Evolutionary conservation across 2,329 filamentous ascomycete species (phyloP).

Genomic region (Fonsecaea pedrosoi): DNA sequence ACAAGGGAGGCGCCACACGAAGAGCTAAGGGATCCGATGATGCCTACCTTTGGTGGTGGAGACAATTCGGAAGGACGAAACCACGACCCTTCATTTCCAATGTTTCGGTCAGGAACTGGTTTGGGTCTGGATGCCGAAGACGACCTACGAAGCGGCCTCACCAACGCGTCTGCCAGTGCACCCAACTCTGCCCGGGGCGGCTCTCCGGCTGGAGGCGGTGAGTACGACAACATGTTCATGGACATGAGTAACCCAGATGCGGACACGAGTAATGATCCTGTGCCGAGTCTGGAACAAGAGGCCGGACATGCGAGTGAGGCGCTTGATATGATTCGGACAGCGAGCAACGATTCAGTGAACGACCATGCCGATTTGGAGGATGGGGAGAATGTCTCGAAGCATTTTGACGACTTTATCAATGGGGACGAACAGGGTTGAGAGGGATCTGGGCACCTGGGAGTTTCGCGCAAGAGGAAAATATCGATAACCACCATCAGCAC

Average conservation of each 20-base stretch:
- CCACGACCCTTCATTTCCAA: slow-evolving; percentile 44
- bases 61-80: slow-evolving; percentile 34
- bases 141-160: slow-evolving; percentile 40
- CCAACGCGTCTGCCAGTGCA: slow-evolving; percentile 44
- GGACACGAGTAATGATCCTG: slow-evolving; percentile 36
- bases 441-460: slow-evolving; percentile 7
- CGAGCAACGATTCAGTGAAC: slow-evolving; percentile 38
- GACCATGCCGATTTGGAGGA: slow-evolving; percentile 41
- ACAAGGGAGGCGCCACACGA: slow-evolving; percentile 39
- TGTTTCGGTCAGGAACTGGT: slow-evolving; percentile 35
- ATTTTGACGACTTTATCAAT: slow-evolving; percentile 42
- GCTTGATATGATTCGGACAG: slow-evolving; percentile 45
- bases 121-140: slow-evolving; percentile 41
- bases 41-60: slow-evolving; percentile 32
- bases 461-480: slow-evolving; percentile 13
- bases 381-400: slow-evolving; percentile 34
- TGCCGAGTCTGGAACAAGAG: slow-evolving; percentile 43
- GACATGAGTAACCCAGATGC: slow-evolving; percentile 55
- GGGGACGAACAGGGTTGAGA: slow-evolving; percentile 29
- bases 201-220: slow-evolving; percentile 39
- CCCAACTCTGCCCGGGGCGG: slow-evolving; percentile 47
- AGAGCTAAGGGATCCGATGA: slow-evolving; percentile 37
- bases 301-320: slow-evolving; percentile 57
- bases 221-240: slow-evolving; percentile 53
- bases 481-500: slow-evolving; percentile 14